Percentiles rank a stretch among this genome's conserved stretches.
These are phyloP conservation scores for Pythium folliculosum DNA, from an alignment of 352 stramenopile genomes.

Conservation along the genomic window DNA sequence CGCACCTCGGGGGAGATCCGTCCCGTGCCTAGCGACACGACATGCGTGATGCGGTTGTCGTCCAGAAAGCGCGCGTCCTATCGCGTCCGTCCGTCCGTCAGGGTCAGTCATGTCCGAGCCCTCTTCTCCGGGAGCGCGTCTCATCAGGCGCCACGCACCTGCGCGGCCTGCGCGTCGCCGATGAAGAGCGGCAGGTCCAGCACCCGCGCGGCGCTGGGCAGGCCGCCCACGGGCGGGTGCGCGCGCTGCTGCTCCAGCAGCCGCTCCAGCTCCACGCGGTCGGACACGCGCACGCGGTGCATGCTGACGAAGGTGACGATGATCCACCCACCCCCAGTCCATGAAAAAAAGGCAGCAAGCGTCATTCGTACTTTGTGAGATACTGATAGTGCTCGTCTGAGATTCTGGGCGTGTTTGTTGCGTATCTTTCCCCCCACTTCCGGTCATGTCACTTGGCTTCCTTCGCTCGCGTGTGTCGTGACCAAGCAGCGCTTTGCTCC, in stretches of 20 bases:
- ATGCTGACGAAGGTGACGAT: neutral
- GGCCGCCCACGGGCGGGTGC: conserved; percentile 49
- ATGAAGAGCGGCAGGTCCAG: conserved; percentile 53
- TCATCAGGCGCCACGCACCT: conserved; percentile 26
- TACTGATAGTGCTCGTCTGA: neutral
- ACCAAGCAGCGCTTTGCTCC: conserved; percentile 1
- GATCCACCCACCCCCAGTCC: neutral
- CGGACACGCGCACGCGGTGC: conserved; percentile 9
- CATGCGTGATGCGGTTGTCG: conserved; percentile 41
- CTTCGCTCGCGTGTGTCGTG: too few relatives aligned
- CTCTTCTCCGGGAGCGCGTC: too few relatives aligned
- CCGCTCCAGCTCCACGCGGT: conserved; percentile 25
- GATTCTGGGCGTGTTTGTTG: neutral
- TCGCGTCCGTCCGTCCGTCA: too few relatives aligned
- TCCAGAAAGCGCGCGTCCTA: conserved; percentile 49
- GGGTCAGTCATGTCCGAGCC: neutral
- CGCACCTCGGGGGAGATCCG: conserved; percentile 49
- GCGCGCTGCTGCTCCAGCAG: conserved; percentile 46
- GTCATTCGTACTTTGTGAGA: conserved; percentile 8
- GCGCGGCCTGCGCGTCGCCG: conserved; percentile 51
- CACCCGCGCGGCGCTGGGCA: conserved; percentile 49
- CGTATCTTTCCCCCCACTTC: conserved; percentile 19
- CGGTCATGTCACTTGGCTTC: neutral
- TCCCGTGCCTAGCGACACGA: conserved; percentile 66
- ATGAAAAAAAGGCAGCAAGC: neutral